Conservation (phyloP, 257 asterid genomes). For the Fraxinus excelsior region DNA sequence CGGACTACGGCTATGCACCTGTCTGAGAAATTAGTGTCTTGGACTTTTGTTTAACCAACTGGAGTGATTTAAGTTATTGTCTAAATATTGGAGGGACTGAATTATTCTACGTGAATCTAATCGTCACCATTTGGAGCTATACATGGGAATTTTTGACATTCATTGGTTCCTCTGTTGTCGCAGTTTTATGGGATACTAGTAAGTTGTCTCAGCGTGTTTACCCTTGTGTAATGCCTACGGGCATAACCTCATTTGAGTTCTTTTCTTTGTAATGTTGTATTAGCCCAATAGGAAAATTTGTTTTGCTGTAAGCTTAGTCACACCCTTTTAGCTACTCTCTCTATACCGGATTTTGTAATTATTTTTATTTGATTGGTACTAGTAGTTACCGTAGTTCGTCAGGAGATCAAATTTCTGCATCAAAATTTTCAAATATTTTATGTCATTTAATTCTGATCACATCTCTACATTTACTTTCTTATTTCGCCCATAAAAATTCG, state of each 20-base stretch:
- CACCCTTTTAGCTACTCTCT: too few relatives aligned
- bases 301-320: not conserved
- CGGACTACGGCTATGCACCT: not conserved
- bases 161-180: not conserved
- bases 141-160: not conserved
- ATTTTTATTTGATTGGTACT: too few relatives aligned
- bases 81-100: not conserved
- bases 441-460: too few relatives aligned
- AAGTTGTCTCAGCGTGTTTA: not conserved
- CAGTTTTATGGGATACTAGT: not conserved
- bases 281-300: not conserved
- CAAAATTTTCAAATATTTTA: too few relatives aligned
- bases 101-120: not conserved
- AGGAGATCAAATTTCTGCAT: too few relatives aligned
- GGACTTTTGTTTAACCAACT: not conserved
- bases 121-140: not conserved
- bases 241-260: not conserved
- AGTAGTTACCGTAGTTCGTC: too few relatives aligned
- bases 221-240: not conserved
- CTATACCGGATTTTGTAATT: too few relatives aligned
- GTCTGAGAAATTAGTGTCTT: not conserved
- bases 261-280: not conserved
- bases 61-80: not conserved
- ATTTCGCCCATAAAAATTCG: too few relatives aligned
- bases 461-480: too few relatives aligned